Conservation (phyloP, 163 green algal genomes). For the Smithsoniella earleae region DNA sequence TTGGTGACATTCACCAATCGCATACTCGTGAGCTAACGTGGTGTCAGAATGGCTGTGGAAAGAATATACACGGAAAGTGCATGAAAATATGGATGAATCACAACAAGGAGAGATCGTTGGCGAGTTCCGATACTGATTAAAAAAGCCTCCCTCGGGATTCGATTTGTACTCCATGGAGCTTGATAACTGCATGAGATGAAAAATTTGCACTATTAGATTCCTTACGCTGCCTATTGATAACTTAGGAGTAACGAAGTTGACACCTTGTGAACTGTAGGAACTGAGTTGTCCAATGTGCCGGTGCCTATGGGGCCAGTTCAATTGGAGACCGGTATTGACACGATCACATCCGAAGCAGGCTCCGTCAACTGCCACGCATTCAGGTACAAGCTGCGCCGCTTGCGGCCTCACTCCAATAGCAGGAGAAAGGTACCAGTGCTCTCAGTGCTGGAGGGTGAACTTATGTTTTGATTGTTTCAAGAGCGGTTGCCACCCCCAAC, state of each 20-base stretch:
- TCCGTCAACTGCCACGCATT: too few relatives aligned
- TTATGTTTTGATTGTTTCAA: conserved; percentile 48
- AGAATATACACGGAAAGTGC: conserved; percentile 54
- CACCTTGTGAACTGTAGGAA: too few relatives aligned
- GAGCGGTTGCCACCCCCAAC: conserved; percentile 39
- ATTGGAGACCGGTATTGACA: too few relatives aligned
- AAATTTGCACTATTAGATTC: too few relatives aligned
- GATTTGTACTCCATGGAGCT: too few relatives aligned
- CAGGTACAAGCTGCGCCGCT: conserved; percentile 40
- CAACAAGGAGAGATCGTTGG: not conserved
- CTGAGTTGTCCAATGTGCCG: conserved; percentile 55
- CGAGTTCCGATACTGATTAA: too few relatives aligned
- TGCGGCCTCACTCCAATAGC: conserved; percentile 41
- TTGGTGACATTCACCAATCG: conserved; percentile 44
- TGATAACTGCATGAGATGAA: too few relatives aligned
- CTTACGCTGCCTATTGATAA: too few relatives aligned
- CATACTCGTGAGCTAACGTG: conserved; percentile 43
- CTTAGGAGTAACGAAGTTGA: too few relatives aligned
- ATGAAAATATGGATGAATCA: conserved; percentile 35
- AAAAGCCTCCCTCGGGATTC: too few relatives aligned
- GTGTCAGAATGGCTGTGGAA: conserved; percentile 47
- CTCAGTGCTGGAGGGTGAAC: conserved; percentile 43
- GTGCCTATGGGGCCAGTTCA: conserved; percentile 47
- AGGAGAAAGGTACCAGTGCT: conserved; percentile 46
- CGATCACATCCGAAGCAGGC: too few relatives aligned